These are phyloP conservation scores for Cercospora sojina DNA, from an alignment of 2,329 filamentous ascomycete species.

Conservation along the genomic window DNA sequence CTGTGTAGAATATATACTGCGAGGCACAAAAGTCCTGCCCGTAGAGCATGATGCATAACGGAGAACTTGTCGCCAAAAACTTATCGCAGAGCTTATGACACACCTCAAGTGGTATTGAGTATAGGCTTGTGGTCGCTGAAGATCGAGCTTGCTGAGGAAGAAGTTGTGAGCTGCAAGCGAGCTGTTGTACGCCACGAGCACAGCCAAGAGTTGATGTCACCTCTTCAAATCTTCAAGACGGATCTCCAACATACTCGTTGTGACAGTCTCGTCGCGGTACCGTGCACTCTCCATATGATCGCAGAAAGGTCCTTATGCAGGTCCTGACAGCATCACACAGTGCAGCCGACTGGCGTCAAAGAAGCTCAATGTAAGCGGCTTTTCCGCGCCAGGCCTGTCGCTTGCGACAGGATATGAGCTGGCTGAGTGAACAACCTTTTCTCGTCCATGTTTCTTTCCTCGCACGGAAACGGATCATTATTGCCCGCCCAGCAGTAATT, in stretches of 20 bases:
- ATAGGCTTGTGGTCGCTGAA: not conserved
- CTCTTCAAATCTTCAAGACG: not conserved
- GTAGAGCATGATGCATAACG: not conserved
- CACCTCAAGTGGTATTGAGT: not conserved
- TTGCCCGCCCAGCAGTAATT: not conserved
- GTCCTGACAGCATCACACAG: not conserved
- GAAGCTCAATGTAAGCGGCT: not conserved
- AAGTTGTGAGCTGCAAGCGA: not conserved
- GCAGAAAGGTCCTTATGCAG: not conserved
- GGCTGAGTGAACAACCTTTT: not conserved
- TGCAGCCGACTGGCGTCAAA: not conserved
- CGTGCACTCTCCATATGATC: not conserved
- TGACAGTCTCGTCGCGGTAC: not conserved
- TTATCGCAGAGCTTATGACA: not conserved
- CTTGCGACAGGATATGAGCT: not conserved
- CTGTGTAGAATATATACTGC: not conserved
- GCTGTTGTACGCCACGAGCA: not conserved
- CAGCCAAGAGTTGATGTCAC: not conserved
- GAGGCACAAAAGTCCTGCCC: not conserved
- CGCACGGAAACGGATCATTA: not conserved
- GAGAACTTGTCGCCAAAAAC: not conserved
- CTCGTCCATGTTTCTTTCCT: not conserved
- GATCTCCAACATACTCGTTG: not conserved
- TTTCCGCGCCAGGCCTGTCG: not conserved
- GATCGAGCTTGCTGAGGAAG: not conserved